These are phyloP conservation scores for Leccinellum rugosiceps DNA, from an alignment of 768 basidiomycete species.

Conservation along the genomic window DNA sequence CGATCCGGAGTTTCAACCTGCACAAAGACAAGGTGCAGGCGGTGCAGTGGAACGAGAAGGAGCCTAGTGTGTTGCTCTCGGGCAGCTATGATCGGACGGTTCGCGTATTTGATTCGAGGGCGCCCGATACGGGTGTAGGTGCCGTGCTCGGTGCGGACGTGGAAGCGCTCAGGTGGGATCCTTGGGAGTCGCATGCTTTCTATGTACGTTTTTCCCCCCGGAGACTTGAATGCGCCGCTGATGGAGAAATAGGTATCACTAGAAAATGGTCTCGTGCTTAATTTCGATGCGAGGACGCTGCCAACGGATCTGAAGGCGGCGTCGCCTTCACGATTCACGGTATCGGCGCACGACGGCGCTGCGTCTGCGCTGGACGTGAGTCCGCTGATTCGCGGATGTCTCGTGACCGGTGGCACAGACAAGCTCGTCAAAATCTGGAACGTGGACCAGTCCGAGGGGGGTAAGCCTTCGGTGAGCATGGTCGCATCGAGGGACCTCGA, in stretches of 20 bases:
- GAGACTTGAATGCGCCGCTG: neutral
- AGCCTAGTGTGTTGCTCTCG: slow-evolving; percentile 87
- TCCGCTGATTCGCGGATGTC: slow-evolving; percentile 83
- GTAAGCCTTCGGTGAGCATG: slow-evolving; percentile 74
- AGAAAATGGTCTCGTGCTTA: slow-evolving; percentile 91
- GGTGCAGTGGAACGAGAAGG: slow-evolving; percentile 90
- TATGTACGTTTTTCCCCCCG: slow-evolving; percentile 55
- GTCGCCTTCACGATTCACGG: slow-evolving; percentile 77
- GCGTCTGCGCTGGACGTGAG: slow-evolving; percentile 89
- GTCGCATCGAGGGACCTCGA: slow-evolving; percentile 88
- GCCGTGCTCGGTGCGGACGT: slow-evolving; percentile 88
- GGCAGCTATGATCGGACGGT: slow-evolving; percentile 96
- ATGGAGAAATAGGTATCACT: slow-evolving; percentile 69
- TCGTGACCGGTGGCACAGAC: slow-evolving; percentile 93
- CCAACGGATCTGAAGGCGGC: slow-evolving; percentile 63
- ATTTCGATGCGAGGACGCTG: slow-evolving; percentile 86
- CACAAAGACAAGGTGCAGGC: slow-evolving; percentile 96
- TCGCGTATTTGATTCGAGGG: slow-evolving; percentile 88
- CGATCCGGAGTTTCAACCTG: slow-evolving; percentile 80
- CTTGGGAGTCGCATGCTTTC: slow-evolving; percentile 85
- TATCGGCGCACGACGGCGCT: slow-evolving; percentile 91
- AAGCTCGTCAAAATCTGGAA: slow-evolving; percentile 98
- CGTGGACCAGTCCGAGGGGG: slow-evolving; percentile 59
- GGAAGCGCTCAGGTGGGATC: slow-evolving; percentile 93
- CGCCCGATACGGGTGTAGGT: slow-evolving; percentile 80